Conservation (phyloP, 768 basidiomycete genomes). For the Russula olivacea region DNA sequence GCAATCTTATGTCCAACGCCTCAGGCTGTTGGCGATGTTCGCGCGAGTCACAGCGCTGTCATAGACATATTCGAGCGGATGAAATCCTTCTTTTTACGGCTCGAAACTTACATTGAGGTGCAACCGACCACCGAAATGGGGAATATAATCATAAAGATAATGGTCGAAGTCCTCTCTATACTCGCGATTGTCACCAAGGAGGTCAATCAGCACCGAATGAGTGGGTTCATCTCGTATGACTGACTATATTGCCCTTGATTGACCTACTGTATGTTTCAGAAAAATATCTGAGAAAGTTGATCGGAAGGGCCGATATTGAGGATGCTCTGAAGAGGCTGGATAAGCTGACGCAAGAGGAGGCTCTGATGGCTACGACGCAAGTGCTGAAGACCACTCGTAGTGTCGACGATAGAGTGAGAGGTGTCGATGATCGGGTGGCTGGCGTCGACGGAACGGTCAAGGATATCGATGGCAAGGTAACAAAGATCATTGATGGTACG, state of each 20-base stretch:
- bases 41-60: not conserved
- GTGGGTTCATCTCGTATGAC: not conserved
- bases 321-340: not conserved
- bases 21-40: not conserved
- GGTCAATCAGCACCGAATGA: not conserved
- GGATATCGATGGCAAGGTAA: not conserved
- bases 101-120: not conserved
- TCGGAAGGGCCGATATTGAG: not conserved
- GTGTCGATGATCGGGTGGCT: too few species aligned
- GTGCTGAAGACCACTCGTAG: not conserved
- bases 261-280: not conserved
- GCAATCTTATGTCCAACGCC: not conserved
- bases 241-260: too few species aligned
- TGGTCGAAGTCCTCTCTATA: conserved; percentile 1
- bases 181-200: not conserved
- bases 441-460: too few species aligned
- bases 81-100: too few species aligned
- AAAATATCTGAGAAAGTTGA: not conserved
- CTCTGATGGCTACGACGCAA: not conserved
- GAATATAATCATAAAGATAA: not conserved
- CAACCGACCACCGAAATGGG: not conserved
- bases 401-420: not conserved
- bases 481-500: not conserved
- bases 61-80: not conserved
- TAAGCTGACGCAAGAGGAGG: not conserved